Percentiles rank a stretch among this genome's conserved stretches.
These are phyloP conservation scores for Lactarius hatsudake DNA, from an alignment of 768 basidiomycete species.

Conservation along the genomic window DNA sequence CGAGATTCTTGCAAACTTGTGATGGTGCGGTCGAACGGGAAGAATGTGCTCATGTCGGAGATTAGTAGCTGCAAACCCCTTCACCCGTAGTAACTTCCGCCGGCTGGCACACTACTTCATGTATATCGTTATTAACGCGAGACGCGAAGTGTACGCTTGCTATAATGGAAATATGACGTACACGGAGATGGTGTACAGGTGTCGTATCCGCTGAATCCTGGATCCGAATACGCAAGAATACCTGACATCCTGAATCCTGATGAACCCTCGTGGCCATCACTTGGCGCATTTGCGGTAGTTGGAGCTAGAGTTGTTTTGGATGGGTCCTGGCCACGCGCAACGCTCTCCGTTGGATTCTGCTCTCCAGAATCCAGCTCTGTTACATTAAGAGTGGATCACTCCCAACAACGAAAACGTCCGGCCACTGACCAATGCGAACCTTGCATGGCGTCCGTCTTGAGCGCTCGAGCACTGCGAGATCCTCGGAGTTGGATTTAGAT, in stretches of 20 bases:
- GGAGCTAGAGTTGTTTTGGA: conserved; percentile 39
- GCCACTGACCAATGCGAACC: conserved; percentile 41
- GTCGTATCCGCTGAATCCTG: conserved; percentile 75
- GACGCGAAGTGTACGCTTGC: neutral
- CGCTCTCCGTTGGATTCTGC: conserved; percentile 76
- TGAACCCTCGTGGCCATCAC: conserved; percentile 64
- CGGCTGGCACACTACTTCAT: conserved; percentile 80
- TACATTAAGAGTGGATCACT: conserved; percentile 40
- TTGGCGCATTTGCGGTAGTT: conserved; percentile 23
- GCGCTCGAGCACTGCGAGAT: conserved; percentile 83
- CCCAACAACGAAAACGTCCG: neutral
- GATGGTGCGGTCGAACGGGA: conserved; percentile 83
- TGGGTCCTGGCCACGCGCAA: conserved; percentile 62
- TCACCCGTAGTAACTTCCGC: conserved; percentile 55
- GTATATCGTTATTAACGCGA: conserved; percentile 87
- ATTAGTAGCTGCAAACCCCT: conserved; percentile 79
- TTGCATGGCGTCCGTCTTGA: conserved; percentile 70
- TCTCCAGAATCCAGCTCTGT: conserved; percentile 79
- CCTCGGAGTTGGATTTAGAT: conserved; percentile 83
- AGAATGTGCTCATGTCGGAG: conserved; percentile 64
- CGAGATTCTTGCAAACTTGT: conserved; percentile 78
- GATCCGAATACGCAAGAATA: conserved; percentile 78
- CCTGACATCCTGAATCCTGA: conserved; percentile 73
- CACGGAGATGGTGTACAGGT: conserved; percentile 89
- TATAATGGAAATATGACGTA: conserved; percentile 42